Base-by-base conservation (phyloP, 805 yeast species). In the Clavispora carvajalis region DNA sequence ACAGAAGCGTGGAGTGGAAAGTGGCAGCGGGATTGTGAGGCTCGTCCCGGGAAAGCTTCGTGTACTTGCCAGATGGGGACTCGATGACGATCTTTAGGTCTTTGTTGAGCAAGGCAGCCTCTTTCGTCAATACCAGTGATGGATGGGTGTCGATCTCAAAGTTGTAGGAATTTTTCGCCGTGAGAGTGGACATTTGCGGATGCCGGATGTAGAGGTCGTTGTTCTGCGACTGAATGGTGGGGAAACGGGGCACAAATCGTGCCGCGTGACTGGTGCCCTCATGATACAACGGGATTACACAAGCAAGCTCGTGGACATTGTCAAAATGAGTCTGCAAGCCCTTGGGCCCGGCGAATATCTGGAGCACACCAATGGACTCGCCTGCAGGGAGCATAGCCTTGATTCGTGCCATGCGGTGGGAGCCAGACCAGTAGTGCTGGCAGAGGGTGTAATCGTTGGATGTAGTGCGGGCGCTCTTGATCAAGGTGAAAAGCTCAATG, bases 11-110 rank as follows among this genome's bases (percentile, higher is more conserved):
- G n/a, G 76, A 57, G 44, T 76, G 82, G 79, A 82, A 86, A 0
- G 71, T 58, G 1, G 84, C 83, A 46, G 57, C 70, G 5, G 76
- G 71, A 36, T 58, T 60, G 41, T 63, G 58, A 2, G 70, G 69
- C 36, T 74, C 83, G 28, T 64, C 64, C 43, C 77, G 74, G 11
- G 59, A 59, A 40, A 90, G 62, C 50, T 82, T 78, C 49, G 74
- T 74, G 45, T 85, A 76, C 47, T 82, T 80, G 0, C 96, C 96
- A 1, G 85, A 76, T 2, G 99, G 99, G 0, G 93, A 76, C 54
- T 88, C 89, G 13, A 91, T 62, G 1, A 83, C 90, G 38, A 86
- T 57, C 46, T 81, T 76, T 42, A 74, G 69, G 47, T 74, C 78
- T 29, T 62, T 65, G 43, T 58, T 62, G 56, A 62, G 54, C 24